A percentile compares a stretch with the other conserved stretches of the same genome.
phyloP scores from a whole-genome alignment of 1,284 basidiomycete genomes.

The Cronartium quercuum region DNA sequence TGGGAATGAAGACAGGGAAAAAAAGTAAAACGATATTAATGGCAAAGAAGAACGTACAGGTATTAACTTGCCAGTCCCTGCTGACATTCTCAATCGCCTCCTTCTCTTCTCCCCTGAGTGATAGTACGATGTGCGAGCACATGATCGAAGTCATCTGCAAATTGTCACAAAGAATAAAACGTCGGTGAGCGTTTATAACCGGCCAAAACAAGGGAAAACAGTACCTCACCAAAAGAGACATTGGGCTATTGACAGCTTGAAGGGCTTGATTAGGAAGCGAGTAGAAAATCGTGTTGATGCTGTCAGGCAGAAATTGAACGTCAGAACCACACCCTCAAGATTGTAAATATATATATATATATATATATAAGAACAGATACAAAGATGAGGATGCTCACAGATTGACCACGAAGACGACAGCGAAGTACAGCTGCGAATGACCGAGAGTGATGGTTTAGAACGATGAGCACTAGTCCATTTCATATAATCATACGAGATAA shows the following conservation, averaged over 20 bases:
- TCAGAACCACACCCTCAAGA: neutral
- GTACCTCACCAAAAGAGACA: conserved; percentile 35
- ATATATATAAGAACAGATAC: too few species aligned
- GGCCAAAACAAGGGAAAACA: too few species aligned
- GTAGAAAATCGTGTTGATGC: conserved; percentile 38
- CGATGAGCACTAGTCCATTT: too few species aligned
- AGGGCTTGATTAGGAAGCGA: conserved; percentile 32
- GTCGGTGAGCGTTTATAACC: neutral
- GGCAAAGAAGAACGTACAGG: conserved; percentile 20
- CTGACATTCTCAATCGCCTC: conserved; percentile 28
- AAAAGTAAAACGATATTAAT: neutral
- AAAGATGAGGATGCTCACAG: neutral
- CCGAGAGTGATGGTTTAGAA: too few species aligned
- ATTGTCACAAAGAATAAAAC: neutral
- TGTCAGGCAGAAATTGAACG: neutral
- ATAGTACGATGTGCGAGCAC: conserved; percentile 37
- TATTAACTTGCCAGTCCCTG: conserved; percentile 37
- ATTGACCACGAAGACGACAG: conserved; percentile 33
- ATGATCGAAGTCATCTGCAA: conserved; percentile 38
- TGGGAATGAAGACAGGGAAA: neutral
- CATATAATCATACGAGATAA: neutral
- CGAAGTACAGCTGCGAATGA: conserved; percentile 21
- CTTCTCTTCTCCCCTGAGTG: conserved; percentile 33
- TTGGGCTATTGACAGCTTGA: conserved; percentile 37
- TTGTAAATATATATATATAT: too few species aligned